phyloP scores from a whole-genome alignment of 2,329 filamentous ascomycete genomes.

The Epichloe uncinata region DNA sequence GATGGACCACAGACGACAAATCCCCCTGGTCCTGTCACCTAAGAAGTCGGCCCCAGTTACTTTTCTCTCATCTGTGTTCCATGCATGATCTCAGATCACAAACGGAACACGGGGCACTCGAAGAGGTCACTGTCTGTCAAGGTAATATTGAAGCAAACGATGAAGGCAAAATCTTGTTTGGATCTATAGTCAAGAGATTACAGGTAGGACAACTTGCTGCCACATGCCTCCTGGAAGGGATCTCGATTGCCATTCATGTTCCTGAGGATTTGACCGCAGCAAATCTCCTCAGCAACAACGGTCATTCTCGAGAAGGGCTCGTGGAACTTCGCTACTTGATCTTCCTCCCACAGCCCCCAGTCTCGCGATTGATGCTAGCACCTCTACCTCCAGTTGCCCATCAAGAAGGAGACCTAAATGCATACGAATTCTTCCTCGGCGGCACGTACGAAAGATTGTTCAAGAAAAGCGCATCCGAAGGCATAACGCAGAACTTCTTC shows the following conservation, averaged over 20 bases:
- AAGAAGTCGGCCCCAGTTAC: conserved; percentile 11
- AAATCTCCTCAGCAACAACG: neutral
- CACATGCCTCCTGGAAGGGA: conserved; percentile 15
- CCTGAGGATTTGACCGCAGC: neutral
- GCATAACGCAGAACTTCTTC: conserved; percentile 25
- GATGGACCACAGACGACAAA: conserved; percentile 7
- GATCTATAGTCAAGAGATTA: conserved; percentile 21
- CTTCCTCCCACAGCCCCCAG: conserved; percentile 17
- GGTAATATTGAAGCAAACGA: conserved; percentile 10
- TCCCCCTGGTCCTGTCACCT: conserved; percentile 17
- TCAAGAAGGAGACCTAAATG: conserved; percentile 4
- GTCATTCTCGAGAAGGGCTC: neutral
- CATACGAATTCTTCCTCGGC: conserved; percentile 18
- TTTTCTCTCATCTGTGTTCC: conserved; percentile 23
- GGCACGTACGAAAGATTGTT: conserved; percentile 20
- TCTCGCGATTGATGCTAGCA: conserved; percentile 13
- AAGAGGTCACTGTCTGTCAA: conserved; percentile 6
- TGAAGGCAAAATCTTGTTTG: conserved; percentile 10
- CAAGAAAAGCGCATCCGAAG: conserved; percentile 5
- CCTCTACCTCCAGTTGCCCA: conserved; percentile 7
- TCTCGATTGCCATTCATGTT: conserved; percentile 24
- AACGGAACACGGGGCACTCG: conserved; percentile 1
- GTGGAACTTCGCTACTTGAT: conserved; percentile 23
- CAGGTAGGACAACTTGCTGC: conserved; percentile 22
- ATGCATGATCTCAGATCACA: conserved; percentile 17